Percentiles rank a stretch among this genome's conserved stretches.
These are phyloP conservation scores for Fusarium drepaniforme DNA, from an alignment of 2,329 filamentous ascomycete genomes.

Conservation along the genomic window DNA sequence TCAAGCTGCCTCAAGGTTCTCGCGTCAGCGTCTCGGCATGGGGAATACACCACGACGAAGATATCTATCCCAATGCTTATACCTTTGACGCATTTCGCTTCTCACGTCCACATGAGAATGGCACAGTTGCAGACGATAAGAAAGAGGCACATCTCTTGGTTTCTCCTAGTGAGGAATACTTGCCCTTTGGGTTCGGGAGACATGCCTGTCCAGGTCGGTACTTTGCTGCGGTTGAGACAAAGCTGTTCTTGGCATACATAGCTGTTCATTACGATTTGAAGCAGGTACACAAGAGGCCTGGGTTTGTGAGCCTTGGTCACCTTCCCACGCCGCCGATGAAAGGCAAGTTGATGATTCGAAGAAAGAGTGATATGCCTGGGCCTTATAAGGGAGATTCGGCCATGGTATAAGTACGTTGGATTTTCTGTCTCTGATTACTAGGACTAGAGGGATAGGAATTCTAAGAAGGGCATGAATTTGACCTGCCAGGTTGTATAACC, in stretches of 20 bases:
- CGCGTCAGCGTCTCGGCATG: neutral
- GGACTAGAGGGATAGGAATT: too few relatives aligned
- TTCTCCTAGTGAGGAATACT: accelerated
- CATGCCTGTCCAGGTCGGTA: neutral
- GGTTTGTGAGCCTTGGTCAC: neutral
- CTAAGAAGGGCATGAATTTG: too few relatives aligned
- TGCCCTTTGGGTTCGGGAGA: neutral
- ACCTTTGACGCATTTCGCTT: slow-evolving; percentile 5
- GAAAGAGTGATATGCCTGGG: accelerated
- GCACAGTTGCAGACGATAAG: neutral
- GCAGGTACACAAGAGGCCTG: accelerated
- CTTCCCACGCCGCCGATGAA: neutral
- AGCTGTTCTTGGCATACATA: neutral
- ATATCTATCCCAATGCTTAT: neutral
- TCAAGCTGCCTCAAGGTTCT: neutral
- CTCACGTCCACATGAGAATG: neutral
- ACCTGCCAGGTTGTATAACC: too few relatives aligned
- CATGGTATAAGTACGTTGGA: neutral
- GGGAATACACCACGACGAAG: neutral
- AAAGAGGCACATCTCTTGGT: neutral
- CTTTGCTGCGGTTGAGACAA: neutral
- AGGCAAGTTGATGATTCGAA: neutral
- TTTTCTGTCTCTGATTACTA: too few relatives aligned
- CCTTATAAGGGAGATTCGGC: neutral
- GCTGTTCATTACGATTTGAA: neutral